Conservation (phyloP, 345 rosid species). For the sweet orange (Citrus sinensis) region DNA sequence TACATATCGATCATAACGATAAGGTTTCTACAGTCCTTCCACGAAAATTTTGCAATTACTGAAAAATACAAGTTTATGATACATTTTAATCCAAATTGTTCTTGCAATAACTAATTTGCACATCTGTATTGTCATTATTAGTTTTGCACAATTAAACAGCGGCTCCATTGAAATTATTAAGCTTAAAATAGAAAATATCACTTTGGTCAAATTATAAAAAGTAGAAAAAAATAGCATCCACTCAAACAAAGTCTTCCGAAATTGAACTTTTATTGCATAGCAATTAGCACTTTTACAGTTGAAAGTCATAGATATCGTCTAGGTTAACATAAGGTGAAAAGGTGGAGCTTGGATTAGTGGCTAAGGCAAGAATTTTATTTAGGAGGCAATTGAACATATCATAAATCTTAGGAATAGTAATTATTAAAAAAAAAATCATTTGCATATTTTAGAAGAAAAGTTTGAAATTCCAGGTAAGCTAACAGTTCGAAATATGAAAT, state of each 20-base stretch:
- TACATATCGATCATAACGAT: not conserved
- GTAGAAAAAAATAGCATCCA: not conserved
- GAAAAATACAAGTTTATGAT: not conserved
- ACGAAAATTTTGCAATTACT: not conserved
- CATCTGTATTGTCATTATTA: not conserved
- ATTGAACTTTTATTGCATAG: not conserved
- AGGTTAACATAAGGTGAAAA: not conserved
- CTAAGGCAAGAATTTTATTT: not conserved
- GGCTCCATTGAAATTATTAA: not conserved
- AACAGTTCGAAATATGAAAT: too few species aligned
- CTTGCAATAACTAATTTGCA: not conserved
- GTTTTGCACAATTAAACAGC: not conserved
- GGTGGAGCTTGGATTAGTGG: too few species aligned
- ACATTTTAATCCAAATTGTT: not conserved
- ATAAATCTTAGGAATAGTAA: too few species aligned
- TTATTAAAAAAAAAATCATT: too few species aligned
- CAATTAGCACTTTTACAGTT: conserved; percentile 10
- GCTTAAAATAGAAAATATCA: not conserved
- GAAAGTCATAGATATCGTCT: conserved; percentile 35
- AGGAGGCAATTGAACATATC: not conserved
- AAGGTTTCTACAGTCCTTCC: not conserved
- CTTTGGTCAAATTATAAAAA: conserved; percentile 12
- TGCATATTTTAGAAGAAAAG: too few species aligned
- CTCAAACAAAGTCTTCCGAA: conserved; percentile 1
- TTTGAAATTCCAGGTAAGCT: too few species aligned